These are phyloP conservation scores for Bathelium albidoporum DNA, from an alignment of 495 filamentous ascomycete genomes.

Conservation along the genomic window DNA sequence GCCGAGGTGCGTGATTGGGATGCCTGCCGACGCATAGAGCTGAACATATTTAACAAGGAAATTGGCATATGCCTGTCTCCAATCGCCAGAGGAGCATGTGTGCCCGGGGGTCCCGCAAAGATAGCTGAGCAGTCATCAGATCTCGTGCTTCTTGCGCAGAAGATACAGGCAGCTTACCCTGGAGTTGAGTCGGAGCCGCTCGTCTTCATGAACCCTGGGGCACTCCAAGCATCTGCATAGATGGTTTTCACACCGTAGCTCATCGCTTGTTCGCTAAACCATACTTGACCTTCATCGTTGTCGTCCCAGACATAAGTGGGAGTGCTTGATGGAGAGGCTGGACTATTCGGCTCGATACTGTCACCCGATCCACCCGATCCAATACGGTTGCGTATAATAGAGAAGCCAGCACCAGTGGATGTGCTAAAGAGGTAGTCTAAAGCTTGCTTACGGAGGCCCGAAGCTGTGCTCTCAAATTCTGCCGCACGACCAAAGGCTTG, in stretches of 20 bases:
- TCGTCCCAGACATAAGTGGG: constrained; percentile 39
- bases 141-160: too few relatives aligned
- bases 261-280: constrained; percentile 39
- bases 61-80: constrained; percentile 43
- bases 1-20: constrained; percentile 41
- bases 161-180: too few relatives aligned
- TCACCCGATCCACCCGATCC: constrained; percentile 36
- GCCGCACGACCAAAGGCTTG: constrained; percentile 41
- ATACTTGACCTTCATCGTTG: constrained; percentile 41
- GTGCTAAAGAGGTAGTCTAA: constrained; percentile 41
- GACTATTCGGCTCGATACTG: constrained; percentile 35
- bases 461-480: constrained; percentile 30
- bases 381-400: constrained; percentile 45
- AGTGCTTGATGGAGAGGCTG: constrained; percentile 26
- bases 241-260: constrained; percentile 36
- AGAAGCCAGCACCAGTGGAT: constrained; percentile 40
- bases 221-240: constrained; percentile 49
- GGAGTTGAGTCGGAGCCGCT: constrained; percentile 34
- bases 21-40: constrained; percentile 40
- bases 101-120: constrained; percentile 41
- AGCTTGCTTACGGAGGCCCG: constrained; percentile 25
- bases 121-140: too few relatives aligned
- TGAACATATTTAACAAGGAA: constrained; percentile 44
- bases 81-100: constrained; percentile 37
- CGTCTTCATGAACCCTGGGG: constrained; percentile 50